A percentile compares a stretch with the other conserved stretches of the same genome.
phyloP scores from a whole-genome alignment of 805 yeast genomes.

The Kazachstania kunashirensis region DNA sequence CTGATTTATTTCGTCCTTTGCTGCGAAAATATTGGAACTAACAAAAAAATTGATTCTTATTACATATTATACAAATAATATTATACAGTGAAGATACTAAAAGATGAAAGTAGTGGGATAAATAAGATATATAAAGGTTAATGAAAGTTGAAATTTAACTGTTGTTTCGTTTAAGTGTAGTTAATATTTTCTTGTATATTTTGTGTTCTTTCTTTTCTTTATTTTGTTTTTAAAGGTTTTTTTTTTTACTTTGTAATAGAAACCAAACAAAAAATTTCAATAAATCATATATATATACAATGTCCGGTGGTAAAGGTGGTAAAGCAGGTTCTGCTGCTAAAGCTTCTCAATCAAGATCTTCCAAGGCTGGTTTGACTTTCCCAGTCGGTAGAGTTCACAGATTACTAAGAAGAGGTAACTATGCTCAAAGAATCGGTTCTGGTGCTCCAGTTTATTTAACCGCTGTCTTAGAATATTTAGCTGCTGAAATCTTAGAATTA shows the following conservation, averaged over 20 bases:
- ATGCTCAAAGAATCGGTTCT: constrained; percentile 97
- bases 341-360: constrained; percentile 95
- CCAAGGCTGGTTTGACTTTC: constrained; percentile 97
- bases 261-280: background rate
- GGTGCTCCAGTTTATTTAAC: constrained; percentile 98
- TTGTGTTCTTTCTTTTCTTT: background rate
- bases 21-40: too few species aligned
- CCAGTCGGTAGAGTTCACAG: constrained; percentile 99
- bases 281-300: constrained; percentile 24
- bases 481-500: constrained; percentile 95
- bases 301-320: constrained; percentile 72
- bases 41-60: too few species aligned
- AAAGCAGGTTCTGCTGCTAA: constrained; percentile 92
- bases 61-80: too few species aligned
- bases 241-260: background rate
- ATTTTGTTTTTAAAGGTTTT: background rate
- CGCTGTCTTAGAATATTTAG: constrained; percentile 91
- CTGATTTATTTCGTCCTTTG: too few species aligned
- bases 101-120: background rate
- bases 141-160: too few species aligned
- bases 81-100: too few species aligned
- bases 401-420: constrained; percentile 91
- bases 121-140: background rate
- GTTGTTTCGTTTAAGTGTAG: too few species aligned
- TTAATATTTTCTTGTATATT: background rate